A percentile compares a stretch with the other conserved stretches of the same genome.
These are phyloP conservation scores for Lentinula edodes DNA, from an alignment of 768 basidiomycete genomes.

Conservation along the genomic window DNA sequence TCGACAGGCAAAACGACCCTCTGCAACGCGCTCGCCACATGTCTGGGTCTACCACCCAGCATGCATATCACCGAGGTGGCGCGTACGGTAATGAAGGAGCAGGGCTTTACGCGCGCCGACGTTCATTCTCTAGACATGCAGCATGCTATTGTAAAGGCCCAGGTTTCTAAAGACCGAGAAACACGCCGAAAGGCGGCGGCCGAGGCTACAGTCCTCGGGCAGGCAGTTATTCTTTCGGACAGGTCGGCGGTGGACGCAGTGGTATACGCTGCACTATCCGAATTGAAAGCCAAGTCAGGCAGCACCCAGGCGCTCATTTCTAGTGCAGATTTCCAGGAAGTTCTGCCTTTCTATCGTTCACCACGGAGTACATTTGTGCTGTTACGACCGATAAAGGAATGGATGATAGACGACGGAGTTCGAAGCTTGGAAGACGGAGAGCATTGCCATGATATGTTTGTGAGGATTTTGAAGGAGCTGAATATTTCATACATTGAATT, in stretches of 20 bases:
- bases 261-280: conserved; percentile 41
- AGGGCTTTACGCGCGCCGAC: conserved; percentile 49
- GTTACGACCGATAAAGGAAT: conserved; percentile 49
- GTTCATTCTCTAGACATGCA: conserved; percentile 55
- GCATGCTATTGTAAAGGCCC: conserved; percentile 52
- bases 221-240: conserved; percentile 45
- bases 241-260: conserved; percentile 62
- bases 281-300: conserved; percentile 24
- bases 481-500: conserved; percentile 40
- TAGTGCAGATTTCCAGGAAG: conserved; percentile 32
- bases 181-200: conserved; percentile 11
- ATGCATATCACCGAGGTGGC: conserved; percentile 59
- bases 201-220: too few species aligned
- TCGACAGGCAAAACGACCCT: conserved; percentile 72
- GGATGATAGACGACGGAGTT: conserved; percentile 61
- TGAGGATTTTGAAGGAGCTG: conserved; percentile 32
- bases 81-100: conserved; percentile 45
- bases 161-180: conserved; percentile 39
- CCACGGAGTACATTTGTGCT: conserved; percentile 42
- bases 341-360: conserved; percentile 36
- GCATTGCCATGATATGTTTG: conserved; percentile 32
- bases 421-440: conserved; percentile 47
- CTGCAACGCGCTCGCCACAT: conserved; percentile 43
- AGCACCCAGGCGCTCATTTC: conserved; percentile 27
- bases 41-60: conserved; percentile 28